Evolutionary conservation across 208 protist genomes (phyloP), one percentile per base, ranked within the genome.

Genomic region (Trypanosoma rangeli): DNA sequence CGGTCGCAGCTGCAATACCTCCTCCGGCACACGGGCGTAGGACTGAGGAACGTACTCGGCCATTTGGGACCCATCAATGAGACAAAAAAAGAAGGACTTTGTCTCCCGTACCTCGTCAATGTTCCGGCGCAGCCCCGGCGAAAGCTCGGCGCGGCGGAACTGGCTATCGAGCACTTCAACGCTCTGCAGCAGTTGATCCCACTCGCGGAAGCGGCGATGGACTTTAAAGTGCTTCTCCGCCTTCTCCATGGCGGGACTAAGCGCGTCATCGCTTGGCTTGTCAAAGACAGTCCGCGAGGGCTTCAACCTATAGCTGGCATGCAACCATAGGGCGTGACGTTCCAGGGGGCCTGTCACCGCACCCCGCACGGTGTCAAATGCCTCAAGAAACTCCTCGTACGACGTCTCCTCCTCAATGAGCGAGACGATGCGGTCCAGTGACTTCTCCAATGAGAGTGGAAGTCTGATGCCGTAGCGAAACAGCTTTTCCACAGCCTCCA

Each of bases 271-370:
- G 75, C 68, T 87, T 37, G 86, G 83, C 63, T 93, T 92, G 39
- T 77, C 83, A 70, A 95, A 94, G n/a, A 94, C 83, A 3, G 86
- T 94, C 31, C 80, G 77, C 53, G 83, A 90, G 29, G 90, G 90
- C 39, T 82, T 67, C 31, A 95, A 74, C 35, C 64, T 67, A 73
- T 95, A 93, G 65, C 85, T 87, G 39, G 90, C 87, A 76, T 93
- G 87, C 7, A 93, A 42, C 90, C 90, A 95, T 56, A 95, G 67
- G 29, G 90, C 90, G 68, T 95, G 90, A 9, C 86, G 84, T 74
- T 96, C 88, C 16, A 74, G 63, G 13, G 88, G 83, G 16, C 90
- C 87, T 10, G 86, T 94, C 16, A 87, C 73, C 13, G 87, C 84
- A 15, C 88, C 90, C 12, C 90, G 85, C 67, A 96, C 88, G 26